Evolutionary conservation across 1,139 yeast species (phyloP), one percentile per base, ranked within the genome.

Genomic region (Candida pseudocylindracea): DNA sequence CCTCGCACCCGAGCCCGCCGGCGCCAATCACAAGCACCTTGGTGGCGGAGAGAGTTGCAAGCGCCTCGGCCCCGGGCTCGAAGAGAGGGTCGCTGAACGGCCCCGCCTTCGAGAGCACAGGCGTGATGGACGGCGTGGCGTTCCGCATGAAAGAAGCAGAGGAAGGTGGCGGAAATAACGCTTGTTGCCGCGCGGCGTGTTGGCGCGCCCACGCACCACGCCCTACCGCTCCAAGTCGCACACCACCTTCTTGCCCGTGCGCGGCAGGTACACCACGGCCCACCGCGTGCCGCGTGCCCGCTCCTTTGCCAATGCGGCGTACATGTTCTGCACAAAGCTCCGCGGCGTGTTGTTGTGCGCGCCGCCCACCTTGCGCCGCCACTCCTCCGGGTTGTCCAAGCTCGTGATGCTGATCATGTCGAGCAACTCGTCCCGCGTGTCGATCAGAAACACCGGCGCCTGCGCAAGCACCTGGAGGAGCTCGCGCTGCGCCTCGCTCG

Each of bases 1-100:
- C 72, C 51, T 88, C 96, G 54, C 96, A 88, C 0, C 98, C 98
- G 9, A 88, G 56, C 0, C 98, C 98, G 2, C 96, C 96, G 1
- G 96, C 95, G 0, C 98, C 96, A 29, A 85, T 57, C 1, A 75
- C 72, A 39, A 62, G 58, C 39, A 69, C 49, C 36, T 55, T 54
- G 13, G 60, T 15, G 20, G 20, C 20, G 6, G 20, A 4, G 6
- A 15, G 20, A 4, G 20, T 15, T 4, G 20, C 4, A 6, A 15
- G 20, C 20, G 20, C 20, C 20, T 15, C 20, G 6, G 20, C 20
- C 4, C 20, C 20, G 6, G 20, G 20, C 20, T 15, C 20, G 20
- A 15, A 15, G 6, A 15, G 20, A 4, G 20, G 20, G 6, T 15
- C 20, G 20, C 20, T 15, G 20, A 15, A 15, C 20, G 20, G 20